Evolutionary conservation across 352 stramenopile species (phyloP).

Genomic region (Phytophthora pini): DNA sequence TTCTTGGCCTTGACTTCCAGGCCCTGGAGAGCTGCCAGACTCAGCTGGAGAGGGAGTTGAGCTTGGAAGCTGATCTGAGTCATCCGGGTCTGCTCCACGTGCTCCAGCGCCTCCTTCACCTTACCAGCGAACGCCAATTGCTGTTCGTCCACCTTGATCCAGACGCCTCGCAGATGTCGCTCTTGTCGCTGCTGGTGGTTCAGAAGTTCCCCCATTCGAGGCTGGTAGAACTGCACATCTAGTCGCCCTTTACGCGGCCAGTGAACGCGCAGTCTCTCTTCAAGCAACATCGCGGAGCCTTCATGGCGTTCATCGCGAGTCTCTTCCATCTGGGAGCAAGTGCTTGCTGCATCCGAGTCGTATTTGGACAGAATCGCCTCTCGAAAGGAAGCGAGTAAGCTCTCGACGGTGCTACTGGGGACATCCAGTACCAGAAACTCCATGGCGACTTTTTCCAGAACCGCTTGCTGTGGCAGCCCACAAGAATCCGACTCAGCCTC

Average conservation of each 20-base stretch:
- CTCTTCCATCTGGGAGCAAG: slow-evolving; percentile 26
- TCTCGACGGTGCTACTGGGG: slow-evolving; percentile 21
- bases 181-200: slow-evolving; percentile 80
- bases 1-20: slow-evolving; percentile 87
- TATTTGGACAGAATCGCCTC: slow-evolving; percentile 55
- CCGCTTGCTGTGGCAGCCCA: slow-evolving; percentile 5
- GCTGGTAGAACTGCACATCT: slow-evolving; percentile 88
- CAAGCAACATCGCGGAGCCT: slow-evolving; percentile 55
- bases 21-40: slow-evolving; percentile 84
- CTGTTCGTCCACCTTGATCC: slow-evolving; percentile 59
- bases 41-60: slow-evolving; percentile 76
- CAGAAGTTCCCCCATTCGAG: slow-evolving; percentile 83
- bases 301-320: slow-evolving; percentile 48
- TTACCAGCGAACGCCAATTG: slow-evolving; percentile 55
- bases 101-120: slow-evolving; percentile 25
- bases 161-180: slow-evolving; percentile 65
- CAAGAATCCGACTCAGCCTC: slow-evolving; percentile 1
- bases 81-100: slow-evolving; percentile 48
- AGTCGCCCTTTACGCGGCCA: slow-evolving; percentile 86
- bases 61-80: slow-evolving; percentile 61
- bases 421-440: slow-evolving; percentile 52
- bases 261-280: slow-evolving; percentile 89
- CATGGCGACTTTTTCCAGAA: slow-evolving; percentile 34
- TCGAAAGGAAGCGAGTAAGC: slow-evolving; percentile 43
- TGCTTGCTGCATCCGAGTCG: slow-evolving; percentile 37